Percentiles rank a stretch among this genome's conserved stretches.
These are phyloP conservation scores for Craspedostauros australis DNA, from an alignment of 108 stramenopile species.

Conservation along the genomic window DNA sequence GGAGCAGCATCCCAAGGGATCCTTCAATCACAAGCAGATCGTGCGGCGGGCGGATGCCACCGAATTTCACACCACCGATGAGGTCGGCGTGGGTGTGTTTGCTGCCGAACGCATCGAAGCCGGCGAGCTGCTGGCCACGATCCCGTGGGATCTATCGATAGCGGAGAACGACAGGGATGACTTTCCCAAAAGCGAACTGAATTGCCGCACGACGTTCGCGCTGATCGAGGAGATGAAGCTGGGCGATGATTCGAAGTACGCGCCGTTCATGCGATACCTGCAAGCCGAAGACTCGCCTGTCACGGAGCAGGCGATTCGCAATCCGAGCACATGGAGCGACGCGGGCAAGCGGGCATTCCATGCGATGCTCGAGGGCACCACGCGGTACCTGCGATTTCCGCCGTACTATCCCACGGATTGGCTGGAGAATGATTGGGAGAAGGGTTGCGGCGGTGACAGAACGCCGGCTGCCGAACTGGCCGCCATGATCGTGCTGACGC, in stretches of 20 bases:
- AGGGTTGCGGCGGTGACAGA: slow-evolving; percentile 10
- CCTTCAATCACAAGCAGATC: no score
- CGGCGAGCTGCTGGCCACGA: slow-evolving; percentile 25
- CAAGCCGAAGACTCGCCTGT: slow-evolving; percentile 12
- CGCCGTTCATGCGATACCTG: slow-evolving; percentile 53
- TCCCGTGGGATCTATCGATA: slow-evolving; percentile 36
- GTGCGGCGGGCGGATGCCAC: no score
- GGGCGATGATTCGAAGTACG: slow-evolving; percentile 25
- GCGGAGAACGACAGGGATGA: slow-evolving; percentile 13
- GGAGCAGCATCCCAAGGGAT: no score
- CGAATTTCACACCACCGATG: no score
- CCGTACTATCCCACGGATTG: background rate
- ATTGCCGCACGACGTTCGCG: slow-evolving; percentile 29
- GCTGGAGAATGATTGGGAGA: slow-evolving; percentile 12
- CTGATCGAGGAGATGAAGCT: slow-evolving; percentile 27
- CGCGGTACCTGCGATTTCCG: background rate
- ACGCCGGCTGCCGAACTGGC: no score
- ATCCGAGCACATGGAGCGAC: slow-evolving; percentile 37
- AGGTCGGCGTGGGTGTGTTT: slow-evolving; percentile 46
- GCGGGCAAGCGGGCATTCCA: no score
- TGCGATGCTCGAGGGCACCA: slow-evolving; percentile 11
- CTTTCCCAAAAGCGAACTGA: slow-evolving; percentile 1
- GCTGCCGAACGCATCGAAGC: slow-evolving; percentile 32
- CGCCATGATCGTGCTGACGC: no score
- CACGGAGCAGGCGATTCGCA: no score